phyloP scores from a whole-genome alignment of 805 yeast species.

The Yarrowia deformans region DNA sequence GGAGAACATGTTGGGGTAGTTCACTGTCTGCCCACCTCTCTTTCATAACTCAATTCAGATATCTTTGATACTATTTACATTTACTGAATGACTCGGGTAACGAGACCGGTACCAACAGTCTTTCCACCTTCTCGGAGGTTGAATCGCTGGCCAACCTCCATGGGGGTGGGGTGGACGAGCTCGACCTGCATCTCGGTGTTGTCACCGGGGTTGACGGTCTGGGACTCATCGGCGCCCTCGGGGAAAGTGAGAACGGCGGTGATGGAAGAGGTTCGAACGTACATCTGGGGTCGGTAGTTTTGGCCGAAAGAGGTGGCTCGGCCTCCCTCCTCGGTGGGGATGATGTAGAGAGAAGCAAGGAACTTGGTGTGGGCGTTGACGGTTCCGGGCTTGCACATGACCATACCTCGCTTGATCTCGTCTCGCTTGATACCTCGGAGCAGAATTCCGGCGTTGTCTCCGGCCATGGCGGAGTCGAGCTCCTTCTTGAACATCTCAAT shows the following conservation, averaged over 20 bases:
- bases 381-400: conserved; percentile 88
- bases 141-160: conserved; percentile 97
- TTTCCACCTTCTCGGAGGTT: conserved; percentile 99
- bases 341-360: conserved; percentile 89
- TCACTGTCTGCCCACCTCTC: no score
- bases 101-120: conserved; percentile 98
- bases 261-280: conserved; percentile 94
- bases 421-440: conserved; percentile 99
- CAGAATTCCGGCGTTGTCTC: conserved; percentile 98
- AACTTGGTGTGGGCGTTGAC: conserved; percentile 92
- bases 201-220: conserved; percentile 97
- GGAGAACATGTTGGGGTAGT: conserved; percentile 3
- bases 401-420: conserved; percentile 97
- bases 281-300: conserved; percentile 98
- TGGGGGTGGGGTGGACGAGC: conserved; percentile 87
- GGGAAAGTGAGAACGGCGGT: conserved; percentile 92
- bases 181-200: conserved; percentile 95
- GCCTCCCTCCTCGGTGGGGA: conserved; percentile 98
- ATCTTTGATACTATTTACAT: conserved; percentile 33
- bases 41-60: conserved; percentile 12
- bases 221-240: conserved; percentile 79
- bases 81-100: conserved; percentile 86
- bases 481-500: conserved; percentile 99
- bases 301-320: conserved; percentile 97
- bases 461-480: conserved; percentile 96